Evolutionary conservation across 1,284 basidiomycete species (phyloP).

Genomic region (Apiotrichum domesticum): DNA sequence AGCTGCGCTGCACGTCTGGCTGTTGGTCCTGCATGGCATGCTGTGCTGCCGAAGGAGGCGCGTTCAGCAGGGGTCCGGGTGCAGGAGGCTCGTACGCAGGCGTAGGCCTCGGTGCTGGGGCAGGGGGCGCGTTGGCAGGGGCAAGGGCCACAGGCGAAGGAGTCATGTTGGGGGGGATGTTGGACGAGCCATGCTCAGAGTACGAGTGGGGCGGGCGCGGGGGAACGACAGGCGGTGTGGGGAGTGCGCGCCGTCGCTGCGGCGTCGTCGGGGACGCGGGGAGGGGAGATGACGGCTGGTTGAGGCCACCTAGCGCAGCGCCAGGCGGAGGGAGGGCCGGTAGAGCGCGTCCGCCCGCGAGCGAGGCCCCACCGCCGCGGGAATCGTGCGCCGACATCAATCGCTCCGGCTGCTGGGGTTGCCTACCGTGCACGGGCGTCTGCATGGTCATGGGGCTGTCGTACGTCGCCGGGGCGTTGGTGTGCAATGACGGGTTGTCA

Average conservation of each 20-base stretch:
- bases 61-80: not conserved
- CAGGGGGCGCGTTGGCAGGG: not conserved
- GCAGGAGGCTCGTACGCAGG: not conserved
- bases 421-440: no score
- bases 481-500: not conserved
- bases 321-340: not conserved
- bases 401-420: no score
- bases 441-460: no score
- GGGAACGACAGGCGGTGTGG: not conserved
- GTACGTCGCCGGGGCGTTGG: not conserved
- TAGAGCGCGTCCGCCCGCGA: not conserved
- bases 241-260: not conserved
- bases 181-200: not conserved
- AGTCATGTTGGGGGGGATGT: not conserved
- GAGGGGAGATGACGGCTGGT: no score
- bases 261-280: not conserved
- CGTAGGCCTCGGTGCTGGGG: not conserved
- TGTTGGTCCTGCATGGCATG: no score
- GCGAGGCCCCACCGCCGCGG: no score
- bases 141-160: not conserved
- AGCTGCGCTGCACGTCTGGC: not conserved
- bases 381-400: no score
- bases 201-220: not conserved
- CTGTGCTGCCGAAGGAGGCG: no score
- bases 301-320: no score